Evolutionary conservation across 2,329 filamentous ascomycete genomes (phyloP).

Genomic region (Aspergillus sp.): DNA sequence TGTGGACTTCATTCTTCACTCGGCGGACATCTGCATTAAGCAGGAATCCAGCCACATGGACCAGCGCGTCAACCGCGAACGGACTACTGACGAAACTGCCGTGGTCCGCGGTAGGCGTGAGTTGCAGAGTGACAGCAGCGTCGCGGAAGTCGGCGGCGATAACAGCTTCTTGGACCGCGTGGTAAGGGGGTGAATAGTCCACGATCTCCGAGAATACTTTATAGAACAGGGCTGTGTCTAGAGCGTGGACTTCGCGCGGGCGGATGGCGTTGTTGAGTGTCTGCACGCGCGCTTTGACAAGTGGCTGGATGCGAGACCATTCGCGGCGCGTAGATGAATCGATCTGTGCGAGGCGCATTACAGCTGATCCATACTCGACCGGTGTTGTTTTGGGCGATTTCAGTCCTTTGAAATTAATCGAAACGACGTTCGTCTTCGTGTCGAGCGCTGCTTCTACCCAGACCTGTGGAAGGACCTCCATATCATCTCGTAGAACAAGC

Average conservation of each 20-base stretch:
- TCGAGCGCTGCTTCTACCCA: not conserved
- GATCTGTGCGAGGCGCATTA: not conserved
- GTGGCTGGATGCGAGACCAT: not conserved
- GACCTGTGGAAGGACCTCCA: not conserved
- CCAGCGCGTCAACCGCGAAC: slow-evolving; percentile 19
- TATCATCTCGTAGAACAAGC: not conserved
- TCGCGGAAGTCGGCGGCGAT: slow-evolving; percentile 23
- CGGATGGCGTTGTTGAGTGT: not conserved
- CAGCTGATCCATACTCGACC: not conserved
- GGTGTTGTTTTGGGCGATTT: not conserved
- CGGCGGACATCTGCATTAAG: slow-evolving; percentile 18
- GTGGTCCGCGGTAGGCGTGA: slow-evolving; percentile 3
- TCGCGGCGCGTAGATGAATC: not conserved
- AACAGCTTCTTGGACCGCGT: slow-evolving; percentile 27
- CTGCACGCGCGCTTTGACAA: slow-evolving; percentile 1
- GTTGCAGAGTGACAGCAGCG: slow-evolving; percentile 20
- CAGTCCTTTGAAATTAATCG: not conserved
- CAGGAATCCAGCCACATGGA: slow-evolving; percentile 28
- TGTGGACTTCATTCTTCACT: slow-evolving; percentile 7
- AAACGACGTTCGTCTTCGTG: not conserved
- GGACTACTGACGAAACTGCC: slow-evolving; percentile 21
- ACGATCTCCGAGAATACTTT: slow-evolving; percentile 28
- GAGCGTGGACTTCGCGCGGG: slow-evolving; percentile 12
- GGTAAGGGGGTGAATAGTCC: slow-evolving; percentile 25
- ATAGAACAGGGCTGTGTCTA: slow-evolving; percentile 23